Base-by-base conservation (phyloP, 441 rosid genomes). In the Eruca vesicaria region DNA sequence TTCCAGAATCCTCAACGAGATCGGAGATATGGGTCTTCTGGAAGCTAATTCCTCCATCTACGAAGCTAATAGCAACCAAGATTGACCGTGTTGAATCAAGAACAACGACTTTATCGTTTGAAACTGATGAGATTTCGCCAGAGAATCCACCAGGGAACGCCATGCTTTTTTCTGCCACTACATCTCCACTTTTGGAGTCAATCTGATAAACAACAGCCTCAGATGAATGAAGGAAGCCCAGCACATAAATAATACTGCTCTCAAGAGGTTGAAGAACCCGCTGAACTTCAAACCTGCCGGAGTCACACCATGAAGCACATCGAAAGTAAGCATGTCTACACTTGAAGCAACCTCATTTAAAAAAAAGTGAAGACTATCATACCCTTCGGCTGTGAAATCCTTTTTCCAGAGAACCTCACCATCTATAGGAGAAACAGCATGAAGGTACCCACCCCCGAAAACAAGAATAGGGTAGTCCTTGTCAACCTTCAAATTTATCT, bases 381-480 rank as follows among this genome's bases (percentile, higher is more conserved):
- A 94, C 99, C 99, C 91, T 85, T 88, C 93, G 23, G 79, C 82
- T 20, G 85, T 79, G 82, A 92, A 86, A 80, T 96, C 98, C 82
- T 81, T 87, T 81, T 83, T 85, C 99, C 99, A 96, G 48, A 96
- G 84, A 78, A 92, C 65, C 78, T 89, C 98, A 19, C 99, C 98
- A 82, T 89, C 95, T 60, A 84, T 12, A 79, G 92, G 86, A 80
- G 99, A 96, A 82, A 96, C 80, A 76, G 97, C 97, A 84, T 86
- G 89, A 70, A 96, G 88, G 77, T 83, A 82, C 73, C 97, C 96
- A 81, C 82, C 85, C 68, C 91, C 81, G 20, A 89, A 88, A 74
- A 93, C 91, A 72, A 90, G 63, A 72, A 90, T 79, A 52, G 79
- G 32, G 52, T 77, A 84, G 82, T 90, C 97, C 88, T 86, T 92